phyloP scores from a whole-genome alignment of 768 basidiomycete species.

The Macrolepiota albuminosa region DNA sequence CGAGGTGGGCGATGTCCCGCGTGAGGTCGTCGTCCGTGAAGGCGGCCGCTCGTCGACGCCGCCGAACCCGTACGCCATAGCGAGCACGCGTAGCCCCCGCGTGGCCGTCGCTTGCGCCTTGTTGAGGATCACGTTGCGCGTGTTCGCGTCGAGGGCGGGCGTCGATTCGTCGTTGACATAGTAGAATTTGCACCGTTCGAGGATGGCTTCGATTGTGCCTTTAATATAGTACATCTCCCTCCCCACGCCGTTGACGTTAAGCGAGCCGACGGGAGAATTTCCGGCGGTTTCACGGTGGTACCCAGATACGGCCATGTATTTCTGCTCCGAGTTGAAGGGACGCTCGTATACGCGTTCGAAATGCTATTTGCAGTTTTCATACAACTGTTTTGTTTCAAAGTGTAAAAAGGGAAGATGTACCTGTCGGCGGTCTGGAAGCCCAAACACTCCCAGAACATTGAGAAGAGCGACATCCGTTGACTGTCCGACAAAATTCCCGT shows the following conservation, averaged over 20 bases:
- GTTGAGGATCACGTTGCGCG: slow-evolving; percentile 59
- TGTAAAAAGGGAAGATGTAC: slow-evolving; percentile 37
- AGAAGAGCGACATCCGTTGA: slow-evolving; percentile 91
- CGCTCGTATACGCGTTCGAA: slow-evolving; percentile 75
- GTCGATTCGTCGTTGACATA: slow-evolving; percentile 89
- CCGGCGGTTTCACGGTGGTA: slow-evolving; percentile 39
- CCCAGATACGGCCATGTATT: slow-evolving; percentile 91
- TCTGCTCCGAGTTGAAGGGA: slow-evolving; percentile 91
- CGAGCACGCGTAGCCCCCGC: slow-evolving; percentile 81
- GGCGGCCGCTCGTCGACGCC: slow-evolving; percentile 35
- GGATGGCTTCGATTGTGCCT: slow-evolving; percentile 85
- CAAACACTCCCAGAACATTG: slow-evolving; percentile 68
- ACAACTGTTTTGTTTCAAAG: neutral
- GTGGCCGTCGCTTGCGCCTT: slow-evolving; percentile 71
- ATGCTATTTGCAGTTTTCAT: slow-evolving; percentile 30
- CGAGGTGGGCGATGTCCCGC: slow-evolving; percentile 21
- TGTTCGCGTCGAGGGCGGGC: slow-evolving; percentile 67
- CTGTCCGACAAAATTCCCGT: slow-evolving; percentile 77
- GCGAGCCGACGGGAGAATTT: slow-evolving; percentile 8
- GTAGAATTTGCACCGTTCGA: slow-evolving; percentile 85
- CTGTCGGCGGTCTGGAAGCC: slow-evolving; percentile 61
- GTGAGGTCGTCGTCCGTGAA: slow-evolving; percentile 24
- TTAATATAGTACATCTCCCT: slow-evolving; percentile 88
- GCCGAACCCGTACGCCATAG: slow-evolving; percentile 86
- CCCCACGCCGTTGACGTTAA: slow-evolving; percentile 26